A percentile compares a stretch with the other conserved stretches of the same genome.
These are phyloP conservation scores for Mycena epipterygia DNA, from an alignment of 768 basidiomycete genomes.

Conservation along the genomic window DNA sequence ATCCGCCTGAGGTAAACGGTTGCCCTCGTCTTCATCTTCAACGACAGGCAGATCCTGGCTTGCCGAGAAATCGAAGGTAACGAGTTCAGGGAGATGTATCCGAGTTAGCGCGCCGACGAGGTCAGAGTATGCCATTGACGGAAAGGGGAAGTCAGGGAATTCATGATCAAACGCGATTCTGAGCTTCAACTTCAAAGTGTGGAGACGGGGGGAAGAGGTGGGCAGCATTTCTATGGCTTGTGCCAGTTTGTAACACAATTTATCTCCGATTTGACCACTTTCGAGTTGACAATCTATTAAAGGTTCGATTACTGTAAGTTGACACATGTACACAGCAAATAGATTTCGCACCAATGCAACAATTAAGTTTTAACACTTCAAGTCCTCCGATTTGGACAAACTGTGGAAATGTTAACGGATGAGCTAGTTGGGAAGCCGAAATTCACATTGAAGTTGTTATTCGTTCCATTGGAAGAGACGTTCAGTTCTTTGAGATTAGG, in stretches of 20 bases:
- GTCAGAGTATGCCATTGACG: background rate
- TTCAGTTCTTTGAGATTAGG: slow-evolving; percentile 23
- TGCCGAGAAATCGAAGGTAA: background rate
- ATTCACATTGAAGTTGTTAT: slow-evolving; percentile 20
- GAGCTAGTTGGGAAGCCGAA: too few species aligned
- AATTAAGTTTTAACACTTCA: background rate
- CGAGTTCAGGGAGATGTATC: background rate
- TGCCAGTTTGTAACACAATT: slow-evolving; percentile 1
- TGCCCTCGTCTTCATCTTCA: background rate
- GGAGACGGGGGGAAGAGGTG: slow-evolving; percentile 8
- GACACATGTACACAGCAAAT: background rate
- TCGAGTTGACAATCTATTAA: background rate
- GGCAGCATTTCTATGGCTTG: slow-evolving; percentile 16
- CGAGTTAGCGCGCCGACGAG: background rate
- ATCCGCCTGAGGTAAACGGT: background rate
- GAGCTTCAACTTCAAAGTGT: slow-evolving; percentile 5
- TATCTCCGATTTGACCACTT: background rate
- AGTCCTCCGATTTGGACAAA: slow-evolving; percentile 19
- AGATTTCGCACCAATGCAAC: background rate
- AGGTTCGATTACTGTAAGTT: background rate
- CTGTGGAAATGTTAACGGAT: background rate
- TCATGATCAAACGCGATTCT: background rate
- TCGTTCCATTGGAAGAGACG: background rate
- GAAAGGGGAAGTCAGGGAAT: background rate
- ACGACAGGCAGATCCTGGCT: background rate